phyloP scores from a whole-genome alignment of 306 rosid species.

The Biancaea sappan region DNA sequence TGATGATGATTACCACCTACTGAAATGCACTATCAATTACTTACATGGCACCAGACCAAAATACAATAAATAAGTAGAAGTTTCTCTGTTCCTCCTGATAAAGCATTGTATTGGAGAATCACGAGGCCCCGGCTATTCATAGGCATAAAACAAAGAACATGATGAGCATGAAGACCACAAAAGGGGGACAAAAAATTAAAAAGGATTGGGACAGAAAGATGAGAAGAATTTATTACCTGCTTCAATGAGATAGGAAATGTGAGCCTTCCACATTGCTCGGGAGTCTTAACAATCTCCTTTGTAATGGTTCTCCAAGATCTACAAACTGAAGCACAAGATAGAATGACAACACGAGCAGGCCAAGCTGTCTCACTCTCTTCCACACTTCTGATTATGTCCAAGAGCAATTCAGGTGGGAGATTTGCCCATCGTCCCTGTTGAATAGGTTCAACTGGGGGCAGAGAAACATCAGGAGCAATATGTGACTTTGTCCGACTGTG shows the following conservation, averaged over 20 bases:
- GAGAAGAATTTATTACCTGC: slow-evolving; percentile 57
- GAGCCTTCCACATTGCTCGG: slow-evolving; percentile 81
- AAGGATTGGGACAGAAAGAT: not conserved
- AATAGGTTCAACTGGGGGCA: slow-evolving; percentile 36
- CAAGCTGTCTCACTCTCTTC: slow-evolving; percentile 80
- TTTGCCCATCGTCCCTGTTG: slow-evolving; percentile 72
- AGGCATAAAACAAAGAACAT: slow-evolving; percentile 23
- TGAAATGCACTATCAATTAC: slow-evolving; percentile 32
- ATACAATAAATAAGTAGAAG: slow-evolving; percentile 67
- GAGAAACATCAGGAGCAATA: slow-evolving; percentile 65
- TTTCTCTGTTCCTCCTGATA: slow-evolving; percentile 75
- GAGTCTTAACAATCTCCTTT: slow-evolving; percentile 74
- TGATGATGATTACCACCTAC: not conserved
- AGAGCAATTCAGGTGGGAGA: slow-evolving; percentile 75
- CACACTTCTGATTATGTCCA: slow-evolving; percentile 76
- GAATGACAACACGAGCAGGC: slow-evolving; percentile 72
- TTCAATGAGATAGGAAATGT: slow-evolving; percentile 92
- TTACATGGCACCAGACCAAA: slow-evolving; percentile 78
- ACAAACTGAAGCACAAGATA: slow-evolving; percentile 82
- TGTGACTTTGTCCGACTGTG: slow-evolving; percentile 63
- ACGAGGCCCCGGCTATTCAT: slow-evolving; percentile 81
- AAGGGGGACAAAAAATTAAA: not conserved
- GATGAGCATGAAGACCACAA: slow-evolving; percentile 12
- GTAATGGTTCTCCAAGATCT: slow-evolving; percentile 77
- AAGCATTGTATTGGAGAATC: slow-evolving; percentile 80